Conservation (phyloP, 83 land plant genomes). For the Larix sibirica region DNA sequence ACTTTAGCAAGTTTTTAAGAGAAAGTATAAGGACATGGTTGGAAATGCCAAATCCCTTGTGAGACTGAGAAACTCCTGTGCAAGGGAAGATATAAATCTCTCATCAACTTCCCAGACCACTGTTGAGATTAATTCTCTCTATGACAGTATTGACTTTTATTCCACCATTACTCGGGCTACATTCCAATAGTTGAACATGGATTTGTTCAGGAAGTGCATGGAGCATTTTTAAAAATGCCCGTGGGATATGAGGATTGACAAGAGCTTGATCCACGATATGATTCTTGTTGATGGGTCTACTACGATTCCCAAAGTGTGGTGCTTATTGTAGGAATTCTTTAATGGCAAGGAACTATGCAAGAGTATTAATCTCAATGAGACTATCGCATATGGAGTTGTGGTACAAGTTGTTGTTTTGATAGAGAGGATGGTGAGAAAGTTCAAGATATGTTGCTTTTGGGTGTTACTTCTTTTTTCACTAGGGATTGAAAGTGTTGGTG, state of each 20-base stretch:
- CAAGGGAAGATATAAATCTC: conserved; percentile 25
- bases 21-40: too few relatives aligned
- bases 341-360: conserved; percentile 32
- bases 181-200: too few relatives aligned
- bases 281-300: conserved; percentile 37
- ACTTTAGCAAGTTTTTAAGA: too few relatives aligned
- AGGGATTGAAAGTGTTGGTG: conserved; percentile 29
- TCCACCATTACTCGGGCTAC: too few relatives aligned
- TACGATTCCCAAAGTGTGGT: conserved; percentile 31
- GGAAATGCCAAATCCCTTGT: neutral
- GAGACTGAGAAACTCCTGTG: conserved; percentile 20
- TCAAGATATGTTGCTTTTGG: conserved; percentile 29
- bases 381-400: conserved; percentile 34
- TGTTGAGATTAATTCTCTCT: too few relatives aligned
- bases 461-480: conserved; percentile 35
- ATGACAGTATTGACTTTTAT: too few relatives aligned
- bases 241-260: conserved; percentile 36
- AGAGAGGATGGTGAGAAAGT: conserved; percentile 29
- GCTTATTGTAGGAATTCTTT: conserved; percentile 33
- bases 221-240: conserved; percentile 34
- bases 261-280: conserved; percentile 26
- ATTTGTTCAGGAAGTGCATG: conserved; percentile 14
- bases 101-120: neutral
- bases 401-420: conserved; percentile 31
- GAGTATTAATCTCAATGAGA: conserved; percentile 31